Base-by-base conservation (phyloP, 116 monocot species). In the Posidonia oceanica region DNA sequence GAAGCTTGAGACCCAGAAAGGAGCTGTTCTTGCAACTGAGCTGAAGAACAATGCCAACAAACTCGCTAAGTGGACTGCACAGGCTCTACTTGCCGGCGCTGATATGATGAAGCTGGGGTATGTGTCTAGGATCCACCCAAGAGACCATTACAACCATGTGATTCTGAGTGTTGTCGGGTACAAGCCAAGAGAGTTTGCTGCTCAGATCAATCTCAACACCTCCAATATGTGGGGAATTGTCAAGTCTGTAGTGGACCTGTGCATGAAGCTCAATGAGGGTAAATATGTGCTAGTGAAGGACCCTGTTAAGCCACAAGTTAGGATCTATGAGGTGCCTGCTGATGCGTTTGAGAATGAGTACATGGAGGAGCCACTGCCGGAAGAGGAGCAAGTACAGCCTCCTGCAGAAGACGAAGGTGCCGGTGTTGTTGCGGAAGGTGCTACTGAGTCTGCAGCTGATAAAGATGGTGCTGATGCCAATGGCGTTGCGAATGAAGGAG, bases 271-370 rank as follows among this genome's bases (percentile, higher is more conserved):
- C 7, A 77, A 72, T 13, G 95, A 95, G 70, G 97, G 96, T 22
- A 97, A 97, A 75, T 97, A 89, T 79, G 97, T 97, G 55, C 80
- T 97, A 17, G 97, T 97, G 17, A 97, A 97, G 82, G 97, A 97
- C 44, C 97, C 97, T 0, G 71, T 72, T 36, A 97, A 97, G 87
- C 92, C 93, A 1, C 97, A 97, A 75, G 83, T 97, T 41, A 87
- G 97, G 75, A 89, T 97, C 39, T 97, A 97, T 74, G 92, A 92
- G 79, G 97, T 97, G 39, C 93, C 97, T 0, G 60, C 82, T 2
- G 97, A 97, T 79, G 89, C 97, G 5, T 97, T 97, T 76, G 97
- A 97, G 85, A 97, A 97, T 66, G 97, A 97, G 55, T 97, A 97
- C 64, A 82, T 92, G 74, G 97, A 97, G 70, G 97, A 97, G 85